Evolutionary conservation across 2,329 filamentous ascomycete species (phyloP), one percentile per base, ranked within the genome.

Genomic region (Erysiphe pulchra): DNA sequence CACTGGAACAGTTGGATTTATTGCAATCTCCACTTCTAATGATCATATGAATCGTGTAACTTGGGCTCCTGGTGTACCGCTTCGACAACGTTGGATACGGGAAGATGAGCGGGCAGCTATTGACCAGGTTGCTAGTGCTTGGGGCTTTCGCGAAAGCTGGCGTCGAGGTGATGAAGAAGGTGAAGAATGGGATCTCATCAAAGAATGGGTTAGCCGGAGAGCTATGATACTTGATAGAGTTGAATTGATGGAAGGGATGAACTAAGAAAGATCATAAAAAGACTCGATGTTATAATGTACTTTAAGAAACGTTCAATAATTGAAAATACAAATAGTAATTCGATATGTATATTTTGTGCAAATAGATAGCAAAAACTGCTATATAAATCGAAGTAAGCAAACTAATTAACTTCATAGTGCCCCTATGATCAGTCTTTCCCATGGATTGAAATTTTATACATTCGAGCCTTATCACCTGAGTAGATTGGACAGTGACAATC

Each of bases 1-100:
- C 50, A 85, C 85, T 4, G 77, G 74, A 4, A 83, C 78, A 10
- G 72, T 95, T 45, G 90, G 87, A 2, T 64, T 90, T 38, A 74
- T 95, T 34, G 84, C 87, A 9, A 66, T 92, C 48, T 77, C 83
- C 24, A 94, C 87, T 32, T 70, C 78, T 49, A 94, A 94, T 61
- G 86, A 95, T 59, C 85, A 95, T 61, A 93, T 94, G 82, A 77
- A 80, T 55, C 75, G 90, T 17, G 84, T 95, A 5, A 86, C 83
- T 2, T 98, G 90, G 90, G 69, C 79, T 9, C 74, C 75, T 0
- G 90, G 90, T 11, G 78, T 83, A 32, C 79, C 82, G 18, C 63
- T 95, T 50, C 71, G 80, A 50, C 71, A 83, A 55, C 72, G 90
- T 13, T 95, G 86, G 81, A 60, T 92, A 46, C 70, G 83, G 32